Percentiles rank a stretch among this genome's conserved stretches.
These are phyloP conservation scores for Yamadazyma insecticola DNA, from an alignment of 805 yeast genomes.

Conservation along the genomic window DNA sequence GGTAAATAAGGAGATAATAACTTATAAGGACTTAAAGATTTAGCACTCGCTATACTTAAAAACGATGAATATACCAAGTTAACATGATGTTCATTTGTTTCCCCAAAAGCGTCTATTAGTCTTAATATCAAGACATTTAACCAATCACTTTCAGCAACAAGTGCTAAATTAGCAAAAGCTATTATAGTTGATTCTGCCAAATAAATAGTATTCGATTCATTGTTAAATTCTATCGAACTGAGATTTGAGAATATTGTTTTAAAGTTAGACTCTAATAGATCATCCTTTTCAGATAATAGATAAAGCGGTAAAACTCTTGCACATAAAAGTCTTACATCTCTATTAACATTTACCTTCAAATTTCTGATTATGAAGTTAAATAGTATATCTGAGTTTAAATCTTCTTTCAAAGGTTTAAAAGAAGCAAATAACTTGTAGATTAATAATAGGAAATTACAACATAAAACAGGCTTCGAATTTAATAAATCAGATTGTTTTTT, in stretches of 20 bases:
- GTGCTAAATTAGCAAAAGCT: slow-evolving; percentile 63
- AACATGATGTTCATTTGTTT: slow-evolving; percentile 58
- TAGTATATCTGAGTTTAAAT: slow-evolving; percentile 5
- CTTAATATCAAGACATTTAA: slow-evolving; percentile 62
- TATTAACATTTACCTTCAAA: slow-evolving; percentile 33
- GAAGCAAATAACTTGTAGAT: slow-evolving; percentile 49
- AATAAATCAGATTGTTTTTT: slow-evolving; percentile 2
- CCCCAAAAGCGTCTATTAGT: slow-evolving; percentile 62
- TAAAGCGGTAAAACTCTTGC: slow-evolving; percentile 52
- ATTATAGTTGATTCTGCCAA: slow-evolving; percentile 55
- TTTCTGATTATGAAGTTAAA: slow-evolving; percentile 20
- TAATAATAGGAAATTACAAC: slow-evolving; percentile 42
- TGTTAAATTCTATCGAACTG: slow-evolving; percentile 36
- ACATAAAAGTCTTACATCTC: slow-evolving; percentile 55
- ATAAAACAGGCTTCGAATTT: slow-evolving; percentile 21
- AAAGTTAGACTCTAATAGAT: slow-evolving; percentile 37
- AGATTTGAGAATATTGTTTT: slow-evolving; percentile 35
- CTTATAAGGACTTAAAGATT: slow-evolving; percentile 68
- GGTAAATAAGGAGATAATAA: slow-evolving; percentile 77
- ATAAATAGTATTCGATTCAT: slow-evolving; percentile 19
- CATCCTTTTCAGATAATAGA: slow-evolving; percentile 33
- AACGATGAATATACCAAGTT: slow-evolving; percentile 67
- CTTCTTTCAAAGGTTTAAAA: slow-evolving; percentile 42
- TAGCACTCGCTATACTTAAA: slow-evolving; percentile 50
- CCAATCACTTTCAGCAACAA: slow-evolving; percentile 60